A percentile compares a stretch with the other conserved stretches of the same genome.
These are phyloP conservation scores for Xylaria acuta DNA, from an alignment of 495 filamentous ascomycete species.

Conservation along the genomic window DNA sequence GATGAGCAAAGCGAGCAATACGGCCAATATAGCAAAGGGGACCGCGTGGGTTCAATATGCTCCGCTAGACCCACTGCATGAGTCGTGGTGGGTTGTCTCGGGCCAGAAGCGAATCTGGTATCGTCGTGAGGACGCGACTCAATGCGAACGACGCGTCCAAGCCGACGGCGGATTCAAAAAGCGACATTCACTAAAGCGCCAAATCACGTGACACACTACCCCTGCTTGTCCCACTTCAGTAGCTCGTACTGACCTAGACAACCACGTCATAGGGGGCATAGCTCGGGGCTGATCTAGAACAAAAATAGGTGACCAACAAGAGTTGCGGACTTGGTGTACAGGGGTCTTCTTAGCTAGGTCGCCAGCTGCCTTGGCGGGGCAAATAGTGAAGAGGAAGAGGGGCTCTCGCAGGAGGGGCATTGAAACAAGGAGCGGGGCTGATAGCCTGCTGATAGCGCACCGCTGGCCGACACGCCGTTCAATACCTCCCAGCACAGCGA, in stretches of 20 bases:
- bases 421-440: not conserved
- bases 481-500: not conserved
- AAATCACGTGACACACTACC: constrained; percentile 1
- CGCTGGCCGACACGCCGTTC: not conserved
- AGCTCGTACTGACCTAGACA: not conserved
- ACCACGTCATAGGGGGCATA: constrained; percentile 5
- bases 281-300: not conserved
- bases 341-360: not conserved
- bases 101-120: not conserved
- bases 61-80: not conserved
- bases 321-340: not conserved
- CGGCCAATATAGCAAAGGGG: constrained; percentile 4
- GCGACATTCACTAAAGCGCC: constrained; percentile 3
- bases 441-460: not conserved
- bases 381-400: no score
- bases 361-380: not conserved
- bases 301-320: constrained; percentile 8
- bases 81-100: not conserved
- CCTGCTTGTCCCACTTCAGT: not conserved
- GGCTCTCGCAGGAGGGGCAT: constrained; percentile 3
- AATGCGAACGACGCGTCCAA: constrained; percentile 7
- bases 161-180: not conserved
- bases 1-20: not conserved
- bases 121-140: constrained; percentile 1
- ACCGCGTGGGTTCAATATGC: not conserved